Base-by-base conservation (phyloP, 108 stramenopile genomes). In the Skeletonema marinoi region DNA sequence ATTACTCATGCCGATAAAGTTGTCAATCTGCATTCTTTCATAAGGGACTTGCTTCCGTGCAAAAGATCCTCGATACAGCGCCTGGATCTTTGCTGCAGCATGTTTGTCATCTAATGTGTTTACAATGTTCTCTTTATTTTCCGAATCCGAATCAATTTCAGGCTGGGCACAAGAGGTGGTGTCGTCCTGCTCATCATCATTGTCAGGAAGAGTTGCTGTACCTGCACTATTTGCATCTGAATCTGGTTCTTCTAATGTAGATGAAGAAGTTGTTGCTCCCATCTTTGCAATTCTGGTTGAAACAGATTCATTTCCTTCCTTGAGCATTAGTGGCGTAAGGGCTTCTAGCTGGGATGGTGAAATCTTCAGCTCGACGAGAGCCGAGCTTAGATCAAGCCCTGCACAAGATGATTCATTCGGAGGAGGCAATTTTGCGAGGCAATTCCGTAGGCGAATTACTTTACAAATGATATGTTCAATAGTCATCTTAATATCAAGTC, bases 351-450 rank as follows among this genome's bases (percentile, higher is more conserved):
- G 89, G 59, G 92, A 84, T 4, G 93, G 93, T 16, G 91, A 75
- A 54, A 92, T 76, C 59, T 88, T 89, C 21, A 95, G 80, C 51
- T 95, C 93, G 44, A 72, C 84, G 38, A 96, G 70, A 17, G 88
- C 81, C 25, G 75, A 75, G 67, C 87, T 88, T 16, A 96, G 61
- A 60, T 94, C 85, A 4, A 42, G 41, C 21, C 50, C 61, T 31
- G 62, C 71, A 19, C 59, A 66, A 32, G 59, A 70, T 14, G 63
- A 31, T 14, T 86, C 83, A 77, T 89, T 89, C 10, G 91, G 89
- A 14, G 93, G 95, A 65, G 88, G 87, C 93, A 92, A 96, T 78
- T 93, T 94, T 14, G 92, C 90, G n/a, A 96, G 78, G 19, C 66
- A 70, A 72, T 89, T 85, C 51, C 90, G 89, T 6, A 96, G 75